Base-by-base conservation (phyloP, 192 early-diverging fungal species). In the Backusella psychrophila region DNA sequence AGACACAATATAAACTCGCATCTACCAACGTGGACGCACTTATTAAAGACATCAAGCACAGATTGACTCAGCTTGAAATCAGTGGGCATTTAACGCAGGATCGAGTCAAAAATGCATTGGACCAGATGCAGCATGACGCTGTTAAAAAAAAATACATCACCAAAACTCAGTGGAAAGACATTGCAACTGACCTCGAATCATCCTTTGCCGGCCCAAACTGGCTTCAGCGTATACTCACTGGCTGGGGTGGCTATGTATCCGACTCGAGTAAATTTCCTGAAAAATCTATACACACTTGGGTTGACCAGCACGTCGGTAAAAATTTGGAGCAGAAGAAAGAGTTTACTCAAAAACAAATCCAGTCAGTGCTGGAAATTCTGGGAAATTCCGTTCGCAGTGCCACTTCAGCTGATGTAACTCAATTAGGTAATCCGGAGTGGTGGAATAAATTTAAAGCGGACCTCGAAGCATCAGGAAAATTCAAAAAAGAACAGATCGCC, bases 141-240 rank as follows among this genome's bases (percentile, higher is more conserved):
- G 15, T 75, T 5, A 72, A 82, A 31, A 46, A 82, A 53, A 78
- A 82, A 53, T 66, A 44, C 31, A 38, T 73, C 1, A 72, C 76
- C 19, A 59, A 35, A 52, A 59, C 66, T 23, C 44, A 74, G 8
- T 82, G 80, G 80, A 53, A 78, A 4, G 31, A 53, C 7, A 74
- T 82, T 19, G 23, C 36, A 41, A 66, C 67, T 2, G 73, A 82
- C 38, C 46, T 82, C n/a, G 44, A 75, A 15, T 15, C 69, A 9
- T 17, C 38, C 11, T 71, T 77, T 29, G 53, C 56, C 11, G 26
- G 66, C 34, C 38, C 56, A 12, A 23, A 66, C 14, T 76, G 75
- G 75, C 69, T 69, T 26, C 75, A 76, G 33, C 68, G 68, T 12
- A 11, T 56, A 56, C 33, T 77, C 21, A 21, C 59, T 31, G 52